Base-by-base conservation (phyloP, 169 alveolate species). In the Plasmodium reichenowi region DNA sequence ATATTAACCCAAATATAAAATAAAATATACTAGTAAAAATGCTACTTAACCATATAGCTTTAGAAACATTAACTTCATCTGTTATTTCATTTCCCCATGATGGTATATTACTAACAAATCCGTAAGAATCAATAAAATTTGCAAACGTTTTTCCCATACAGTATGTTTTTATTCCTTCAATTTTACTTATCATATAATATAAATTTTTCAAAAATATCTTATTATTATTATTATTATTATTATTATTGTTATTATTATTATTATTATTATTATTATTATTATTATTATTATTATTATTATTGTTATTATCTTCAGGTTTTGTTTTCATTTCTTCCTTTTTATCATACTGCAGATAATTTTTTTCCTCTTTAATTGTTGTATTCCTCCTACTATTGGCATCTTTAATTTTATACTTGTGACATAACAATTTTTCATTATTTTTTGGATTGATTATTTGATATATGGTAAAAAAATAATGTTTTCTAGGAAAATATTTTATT, bases 71-170 rank as follows among this genome's bases (percentile, higher is more conserved):
- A 29, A 94, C 96, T 32, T 94, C 94, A 63, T 73, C 88, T 3
- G 93, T 94, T 91, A 94, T 92, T 72, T 94, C 96, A 75, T 94
- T 94, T 43, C 95, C 96, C 96, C 96, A 94, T 6, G 95, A 92
- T 26, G 96, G 96, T n/a, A 92, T 88, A 45, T 83, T 73, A 66
- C 95, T 88, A 43, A 94, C 94, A 58, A 94, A 70, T 45, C 92
- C 93, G 73, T 89, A 94, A 62, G 93, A 92, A 52, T 94, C 95
- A 67, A 94, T 93, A 62, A 94, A 94, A 62, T 91, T 90, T 17
- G 92, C 70, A 50, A 70, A 72, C 38, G 91, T 52, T 89, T 71
- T 72, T 1, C 88, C 62, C 76, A 72, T 50, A 83, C 95, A 43
- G 76, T 66, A 76, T 17, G 78, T 50, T 88, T 76, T 58, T 88